Evolutionary conservation across 2,329 filamentous ascomycete genomes (phyloP).

Genomic region (Zarea fungicola): DNA sequence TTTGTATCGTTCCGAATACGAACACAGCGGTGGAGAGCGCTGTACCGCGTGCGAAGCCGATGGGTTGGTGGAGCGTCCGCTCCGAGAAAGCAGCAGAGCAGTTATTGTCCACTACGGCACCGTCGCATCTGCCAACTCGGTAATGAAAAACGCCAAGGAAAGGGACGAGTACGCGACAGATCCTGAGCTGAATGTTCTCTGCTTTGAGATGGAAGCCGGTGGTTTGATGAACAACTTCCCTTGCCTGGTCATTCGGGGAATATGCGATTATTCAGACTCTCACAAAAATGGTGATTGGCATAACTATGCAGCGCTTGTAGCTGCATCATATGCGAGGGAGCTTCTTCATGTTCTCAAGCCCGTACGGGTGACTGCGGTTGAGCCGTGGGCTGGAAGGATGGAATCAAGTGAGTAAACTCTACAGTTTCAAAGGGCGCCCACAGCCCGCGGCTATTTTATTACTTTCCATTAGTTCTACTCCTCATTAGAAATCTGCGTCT

Average conservation of each 20-base stretch:
- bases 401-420: neutral
- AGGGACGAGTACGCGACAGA: slow-evolving; percentile 3
- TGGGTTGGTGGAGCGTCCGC: neutral
- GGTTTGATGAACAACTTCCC: slow-evolving; percentile 21
- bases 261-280: slow-evolving; percentile 33
- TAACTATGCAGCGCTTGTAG: slow-evolving; percentile 26
- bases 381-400: neutral
- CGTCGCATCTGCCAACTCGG: neutral
- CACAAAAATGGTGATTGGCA: slow-evolving; percentile 34
- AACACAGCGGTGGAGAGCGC: neutral
- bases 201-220: slow-evolving; percentile 25
- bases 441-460: too few species aligned
- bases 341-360: slow-evolving; percentile 6
- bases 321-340: slow-evolving; percentile 21
- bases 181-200: slow-evolving; percentile 3
- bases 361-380: neutral
- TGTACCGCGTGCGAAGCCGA: neutral
- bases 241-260: slow-evolving; percentile 29
- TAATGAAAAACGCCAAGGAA: neutral
- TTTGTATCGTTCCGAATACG: neutral
- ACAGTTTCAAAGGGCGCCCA: neutral
- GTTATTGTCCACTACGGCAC: slow-evolving; percentile 9
- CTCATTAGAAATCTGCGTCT: neutral
- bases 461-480: neutral
- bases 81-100: neutral